Evolutionary conservation across 352 stramenopile species (phyloP), one percentile per base, ranked within the genome.

Genomic region (Pilasporangium apinafurcum): DNA sequence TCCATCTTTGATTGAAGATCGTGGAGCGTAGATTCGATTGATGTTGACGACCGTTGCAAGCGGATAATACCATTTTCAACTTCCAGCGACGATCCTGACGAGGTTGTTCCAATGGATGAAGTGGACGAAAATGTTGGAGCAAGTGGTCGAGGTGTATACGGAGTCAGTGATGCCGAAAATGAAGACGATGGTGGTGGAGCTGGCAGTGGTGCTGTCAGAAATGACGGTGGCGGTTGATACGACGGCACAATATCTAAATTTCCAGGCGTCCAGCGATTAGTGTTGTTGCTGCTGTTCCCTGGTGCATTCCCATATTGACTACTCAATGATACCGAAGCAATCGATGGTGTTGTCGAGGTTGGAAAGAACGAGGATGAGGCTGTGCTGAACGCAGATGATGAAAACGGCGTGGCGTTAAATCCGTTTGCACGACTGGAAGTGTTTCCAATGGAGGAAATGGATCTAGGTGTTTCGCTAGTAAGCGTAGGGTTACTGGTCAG

Each of bases 1-100:
- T 89, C 80, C 56, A 92, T 71, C 54, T 92, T 92, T n/a, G 72
- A 67, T 16, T 92, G 73, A 1, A 92, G 32, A 26, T 89, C 80
- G 16, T 84, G 65, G 5, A 92, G 44, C 5, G 68, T 73, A 0
- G 74, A 82, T 44, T 92, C 80, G 27, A 92, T 83, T 24, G 80
- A 77, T n/a, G 75, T 81, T 0, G 80, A 88, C 18, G 80, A 86
- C 1, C 80, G 68, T 43, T 88, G 73, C 22, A 92, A 48, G n/a
- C 77, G 61, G 44, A 83, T 51, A 21, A 92, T 68, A 20, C 65
- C 66, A 40, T 65, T 82, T 25, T 92, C 80, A 12, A 88, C 34
- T 44, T 87, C 72, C 1, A 48, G 48, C 8, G 48, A 44, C 4
- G 33, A 49, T 6, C 35, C 20, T 30, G 49, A 24, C 37, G 44